Conservation (phyloP, 2,329 filamentous ascomycete species). For the Colletotrichum shisoi region DNA sequence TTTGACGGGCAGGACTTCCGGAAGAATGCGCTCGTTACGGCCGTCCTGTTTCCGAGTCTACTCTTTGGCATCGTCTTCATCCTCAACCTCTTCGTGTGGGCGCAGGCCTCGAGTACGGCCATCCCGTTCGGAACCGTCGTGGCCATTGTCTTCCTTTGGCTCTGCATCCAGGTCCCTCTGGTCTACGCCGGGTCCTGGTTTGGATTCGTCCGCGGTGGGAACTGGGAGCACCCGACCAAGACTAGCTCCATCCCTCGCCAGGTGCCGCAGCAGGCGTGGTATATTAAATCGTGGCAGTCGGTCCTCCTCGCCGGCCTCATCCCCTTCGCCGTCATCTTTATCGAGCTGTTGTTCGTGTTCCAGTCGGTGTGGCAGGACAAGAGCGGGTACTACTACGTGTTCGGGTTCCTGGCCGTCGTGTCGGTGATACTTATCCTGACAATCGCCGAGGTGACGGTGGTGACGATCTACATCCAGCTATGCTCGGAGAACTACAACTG, state of each 20-base stretch:
- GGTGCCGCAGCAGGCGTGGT: conserved; percentile 79
- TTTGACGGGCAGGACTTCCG: conserved; percentile 79
- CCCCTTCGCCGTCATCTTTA: conserved; percentile 87
- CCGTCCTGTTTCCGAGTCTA: conserved; percentile 79
- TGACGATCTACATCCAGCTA: conserved; percentile 82
- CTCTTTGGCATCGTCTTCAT: conserved; percentile 78
- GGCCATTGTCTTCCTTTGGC: conserved; percentile 77
- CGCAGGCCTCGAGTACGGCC: conserved; percentile 85
- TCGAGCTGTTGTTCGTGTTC: conserved; percentile 86
- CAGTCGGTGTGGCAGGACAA: conserved; percentile 91
- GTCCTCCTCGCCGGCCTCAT: conserved; percentile 77
- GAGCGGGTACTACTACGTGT: conserved; percentile 90
- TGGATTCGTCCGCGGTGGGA: conserved; percentile 70
- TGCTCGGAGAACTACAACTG: conserved; percentile 88
- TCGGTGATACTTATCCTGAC: conserved; percentile 76
- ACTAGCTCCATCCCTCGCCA: conserved; percentile 75
- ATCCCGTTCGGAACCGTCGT: conserved; percentile 83
- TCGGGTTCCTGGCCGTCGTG: conserved; percentile 82
- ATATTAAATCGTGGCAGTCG: conserved; percentile 68
- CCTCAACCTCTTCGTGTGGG: conserved; percentile 89
- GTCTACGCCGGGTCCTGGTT: conserved; percentile 83
- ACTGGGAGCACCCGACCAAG: conserved; percentile 84
- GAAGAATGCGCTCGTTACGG: conserved; percentile 80
- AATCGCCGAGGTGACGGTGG: conserved; percentile 82
- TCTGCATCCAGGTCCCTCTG: conserved; percentile 84